Evolutionary conservation across 176 grass and related monocot genomes (phyloP).

Genomic region (Triticum dicoccoides): DNA sequence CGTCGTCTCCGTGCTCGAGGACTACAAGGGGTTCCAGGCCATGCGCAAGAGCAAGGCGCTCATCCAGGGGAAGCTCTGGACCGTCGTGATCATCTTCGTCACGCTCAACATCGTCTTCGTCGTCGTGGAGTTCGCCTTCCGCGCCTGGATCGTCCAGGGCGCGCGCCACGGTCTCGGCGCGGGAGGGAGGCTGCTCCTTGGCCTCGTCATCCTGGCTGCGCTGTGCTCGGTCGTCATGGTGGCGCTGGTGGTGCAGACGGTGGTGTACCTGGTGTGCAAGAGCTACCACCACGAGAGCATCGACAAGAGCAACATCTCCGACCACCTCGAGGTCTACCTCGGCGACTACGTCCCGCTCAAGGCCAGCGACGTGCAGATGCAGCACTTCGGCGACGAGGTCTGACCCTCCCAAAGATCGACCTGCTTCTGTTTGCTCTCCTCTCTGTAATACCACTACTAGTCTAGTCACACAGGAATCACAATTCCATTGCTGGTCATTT

Average conservation of each 20-base stretch:
- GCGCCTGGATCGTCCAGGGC: constrained; percentile 42
- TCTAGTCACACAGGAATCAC: not conserved
- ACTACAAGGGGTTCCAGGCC: constrained; percentile 72
- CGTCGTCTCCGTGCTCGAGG: constrained; percentile 87
- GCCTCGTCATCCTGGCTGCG: constrained; percentile 30
- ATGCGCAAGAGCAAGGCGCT: constrained; percentile 74
- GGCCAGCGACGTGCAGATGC: constrained; percentile 81
- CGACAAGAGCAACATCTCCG: constrained; percentile 76
- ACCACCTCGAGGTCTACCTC: constrained; percentile 88
- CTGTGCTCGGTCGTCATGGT: constrained; percentile 69
- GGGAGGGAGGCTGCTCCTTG: constrained; percentile 2
- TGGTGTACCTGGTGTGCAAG: constrained; percentile 94
- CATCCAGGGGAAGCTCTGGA: constrained; percentile 56
- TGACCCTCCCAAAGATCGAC: constrained; percentile 13
- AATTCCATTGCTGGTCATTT: not conserved
- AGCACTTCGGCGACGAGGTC: constrained; percentile 48
- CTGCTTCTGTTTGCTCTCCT: not conserved
- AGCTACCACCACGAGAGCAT: constrained; percentile 92
- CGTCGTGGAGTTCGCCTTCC: constrained; percentile 56
- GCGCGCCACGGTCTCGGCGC: not conserved
- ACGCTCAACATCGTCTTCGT: constrained; percentile 63
- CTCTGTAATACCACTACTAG: not conserved
- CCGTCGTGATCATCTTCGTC: constrained; percentile 39
- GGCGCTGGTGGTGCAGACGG: constrained; percentile 72
- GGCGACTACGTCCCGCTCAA: constrained; percentile 87